Base-by-base conservation (phyloP, 78 protist species). In the Guillardia theta region DNA sequence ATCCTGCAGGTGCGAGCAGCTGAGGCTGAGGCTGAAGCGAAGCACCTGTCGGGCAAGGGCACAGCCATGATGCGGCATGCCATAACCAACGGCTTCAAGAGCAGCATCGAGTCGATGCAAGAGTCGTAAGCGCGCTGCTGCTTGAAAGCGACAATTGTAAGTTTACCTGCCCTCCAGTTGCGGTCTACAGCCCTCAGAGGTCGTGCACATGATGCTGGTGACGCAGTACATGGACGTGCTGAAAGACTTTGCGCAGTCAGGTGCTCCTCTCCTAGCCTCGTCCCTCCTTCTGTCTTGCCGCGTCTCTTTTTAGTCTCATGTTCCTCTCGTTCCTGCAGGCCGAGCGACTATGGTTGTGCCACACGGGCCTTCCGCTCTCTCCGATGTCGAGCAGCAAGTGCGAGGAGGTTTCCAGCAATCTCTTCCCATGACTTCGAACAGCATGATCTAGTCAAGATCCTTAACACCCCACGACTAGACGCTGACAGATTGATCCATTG, bases 11-110 rank as follows among this genome's bases (percentile, higher is more conserved):
- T 78, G 90, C 10, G 24, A 1, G 53, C 50, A 3, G 48, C 90
- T 2, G 90, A 78, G 48, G 90, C 90, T 12, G 90, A 78, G 45
- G 90, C 90, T 8, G 90, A 78, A 8, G 90, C 90, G 43, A 78
- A 78, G 50, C 44, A 78, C 12, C 90, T 78, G n/a, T n/a, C 44
- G 43, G 90, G 90, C 15, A 43, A 27, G 90, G 90, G 90, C 0
- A 78, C 90, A 8, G 90, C 90, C 24, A 44, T 18, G 33, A 78
- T 78, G 90, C 18, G 90, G 53, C 33, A 24, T 12, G 83, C 83
- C 36, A 78, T 78, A 46, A 78, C 90, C 21, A 30, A 43, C 24
- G 90, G 90, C 33, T 78, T 78, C 83, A 33, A 24, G 41, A 24
- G 45, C 4, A 22, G 36, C 48, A 78, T 43, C 4, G 48, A 78